Conservation (phyloP, 2,329 filamentous ascomycete species). For the Trichoderma arundinaceum region DNA sequence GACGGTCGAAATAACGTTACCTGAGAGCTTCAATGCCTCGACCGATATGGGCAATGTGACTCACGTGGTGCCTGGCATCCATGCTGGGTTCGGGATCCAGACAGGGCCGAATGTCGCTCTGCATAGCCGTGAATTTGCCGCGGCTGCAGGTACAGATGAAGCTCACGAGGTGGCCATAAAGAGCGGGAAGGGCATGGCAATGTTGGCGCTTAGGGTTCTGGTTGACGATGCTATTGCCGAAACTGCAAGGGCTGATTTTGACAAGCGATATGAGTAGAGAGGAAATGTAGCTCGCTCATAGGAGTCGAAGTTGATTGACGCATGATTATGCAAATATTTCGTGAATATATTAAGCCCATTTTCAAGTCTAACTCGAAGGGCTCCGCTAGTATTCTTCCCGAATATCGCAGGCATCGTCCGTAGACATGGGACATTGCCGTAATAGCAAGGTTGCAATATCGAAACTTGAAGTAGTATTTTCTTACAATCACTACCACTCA, state of each 20-base stretch:
- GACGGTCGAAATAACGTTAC: constrained; percentile 44
- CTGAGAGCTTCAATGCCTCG: constrained; percentile 48
- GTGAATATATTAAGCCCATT: neutral
- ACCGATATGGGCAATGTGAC: constrained; percentile 61
- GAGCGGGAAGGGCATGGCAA: constrained; percentile 53
- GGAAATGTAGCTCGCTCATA: neutral
- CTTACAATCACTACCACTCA: neutral
- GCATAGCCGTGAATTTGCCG: constrained; percentile 52
- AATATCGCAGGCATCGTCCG: too few species aligned
- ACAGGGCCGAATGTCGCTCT: constrained; percentile 44
- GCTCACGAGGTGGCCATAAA: constrained; percentile 49
- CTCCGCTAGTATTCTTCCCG: neutral
- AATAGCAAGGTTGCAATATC: neutral
- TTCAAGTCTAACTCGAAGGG: neutral
- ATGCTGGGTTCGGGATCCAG: constrained; percentile 55
- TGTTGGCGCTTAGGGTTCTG: constrained; percentile 44
- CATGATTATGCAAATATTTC: neutral
- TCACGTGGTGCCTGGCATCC: constrained; percentile 54
- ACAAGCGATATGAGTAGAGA: constrained; percentile 21
- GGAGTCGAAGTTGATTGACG: too few species aligned
- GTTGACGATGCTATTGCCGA: constrained; percentile 35
- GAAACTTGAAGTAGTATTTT: neutral
- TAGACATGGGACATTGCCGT: neutral
- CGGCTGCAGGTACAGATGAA: constrained; percentile 49
- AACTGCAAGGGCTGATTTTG: constrained; percentile 35